Base-by-base conservation (phyloP, 257 asterid genomes). In the Penstemon davidsonii region DNA sequence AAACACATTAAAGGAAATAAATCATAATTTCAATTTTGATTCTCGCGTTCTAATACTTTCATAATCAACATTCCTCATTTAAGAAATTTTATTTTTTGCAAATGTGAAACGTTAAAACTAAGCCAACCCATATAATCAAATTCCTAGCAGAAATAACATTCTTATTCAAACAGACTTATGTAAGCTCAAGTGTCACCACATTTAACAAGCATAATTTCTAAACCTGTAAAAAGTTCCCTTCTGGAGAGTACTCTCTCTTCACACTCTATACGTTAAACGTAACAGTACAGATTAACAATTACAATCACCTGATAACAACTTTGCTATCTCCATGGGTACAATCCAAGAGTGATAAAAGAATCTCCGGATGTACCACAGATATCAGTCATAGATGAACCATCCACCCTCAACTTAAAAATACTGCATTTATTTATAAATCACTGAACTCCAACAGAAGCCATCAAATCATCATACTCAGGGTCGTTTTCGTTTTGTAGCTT, bases 381-480 rank as follows among this genome's bases (percentile, higher is more conserved):
- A 38, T 15, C n/a, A n/a, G n/a, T n/a, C n/a, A 66, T 2, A 50
- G 36, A 37, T 45, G 55, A 25, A 60, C 44, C 68, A 73, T 42
- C 15, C 47, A 55, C 18, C 68, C 54, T 40, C 15, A 37, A 61
- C 25, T 55, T 56, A 13, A 41, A 25, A 4, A 7, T 25, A 62
- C 43, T 38, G 54, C 50, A 6, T 49, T 5, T 18, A 60, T 55
- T 52, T 51, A 7, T 71, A 42, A 70, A 73, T 89, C 81, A 85
- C 66, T 89, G 76, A 38, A 87, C 96, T 69, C 96, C 90, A 8
- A 87, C 95, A 25, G 96, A 92, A 43, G 90, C 92, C 95, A 92
- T 87, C 77, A 92, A 77, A 70, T 87, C 92, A 39, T 87, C 94
- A 8, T 87, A 92, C 81, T 92, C 96, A 41, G 96, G 87, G 76